These are phyloP conservation scores for Dendrocalamus latiflorus DNA, from an alignment of 202 grass and related monocot species.

Conservation along the genomic window DNA sequence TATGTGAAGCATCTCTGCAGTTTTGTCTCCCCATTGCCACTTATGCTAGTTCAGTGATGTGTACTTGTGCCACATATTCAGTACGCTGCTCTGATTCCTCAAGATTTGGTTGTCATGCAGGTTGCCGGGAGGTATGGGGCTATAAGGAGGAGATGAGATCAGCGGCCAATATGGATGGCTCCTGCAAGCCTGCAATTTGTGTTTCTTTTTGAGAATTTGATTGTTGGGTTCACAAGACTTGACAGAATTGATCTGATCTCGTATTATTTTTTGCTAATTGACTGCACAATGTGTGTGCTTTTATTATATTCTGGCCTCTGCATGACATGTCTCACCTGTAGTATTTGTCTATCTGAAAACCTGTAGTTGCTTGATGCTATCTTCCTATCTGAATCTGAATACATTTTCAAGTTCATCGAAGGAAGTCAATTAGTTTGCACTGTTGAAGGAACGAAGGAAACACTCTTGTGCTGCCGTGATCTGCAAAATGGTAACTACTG, in stretches of 20 bases:
- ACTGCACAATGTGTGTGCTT: neutral
- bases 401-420: neutral
- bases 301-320: neutral
- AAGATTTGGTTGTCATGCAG: conserved; percentile 1
- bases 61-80: neutral
- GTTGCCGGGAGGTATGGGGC: conserved; percentile 50
- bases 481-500: neutral
- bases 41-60: neutral
- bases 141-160: conserved; percentile 26
- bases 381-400: neutral
- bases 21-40: neutral
- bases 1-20: conserved; percentile 5
- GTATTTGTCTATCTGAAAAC: neutral
- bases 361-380: neutral
- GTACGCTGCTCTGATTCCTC: neutral
- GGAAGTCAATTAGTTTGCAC: neutral
- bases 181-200: neutral
- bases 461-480: neutral
- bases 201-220: neutral
- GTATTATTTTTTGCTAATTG: neutral
- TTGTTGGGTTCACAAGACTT: neutral
- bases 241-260: neutral
- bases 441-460: neutral
- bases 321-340: neutral
- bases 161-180: neutral